Percentiles rank a stretch among this genome's conserved stretches.
phyloP scores from a whole-genome alignment of 495 filamentous ascomycete genomes.

The Aspergillus coremiiformis region DNA sequence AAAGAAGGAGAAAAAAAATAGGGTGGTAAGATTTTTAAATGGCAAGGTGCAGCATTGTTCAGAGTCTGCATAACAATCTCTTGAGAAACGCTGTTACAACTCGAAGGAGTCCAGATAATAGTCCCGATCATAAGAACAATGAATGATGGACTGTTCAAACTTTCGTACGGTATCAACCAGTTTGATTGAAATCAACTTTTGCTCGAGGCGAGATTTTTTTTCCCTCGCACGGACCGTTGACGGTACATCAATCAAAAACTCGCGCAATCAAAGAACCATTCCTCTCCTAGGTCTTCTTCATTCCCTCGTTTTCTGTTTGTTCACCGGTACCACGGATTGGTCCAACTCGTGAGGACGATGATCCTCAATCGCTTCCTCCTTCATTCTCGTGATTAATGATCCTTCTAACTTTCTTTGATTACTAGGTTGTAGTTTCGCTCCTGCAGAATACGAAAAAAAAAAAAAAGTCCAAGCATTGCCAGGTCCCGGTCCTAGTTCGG shows the following conservation, averaged over 20 bases:
- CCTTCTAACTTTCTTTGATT: not conserved
- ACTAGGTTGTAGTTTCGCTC: not conserved
- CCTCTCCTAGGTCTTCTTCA: slow-evolving; percentile 2
- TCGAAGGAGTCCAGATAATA: too few relatives aligned
- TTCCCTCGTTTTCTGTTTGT: not conserved
- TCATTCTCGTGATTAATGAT: not conserved
- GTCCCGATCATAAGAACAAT: too few relatives aligned
- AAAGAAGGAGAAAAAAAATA: too few relatives aligned
- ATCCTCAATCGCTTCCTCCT: not conserved
- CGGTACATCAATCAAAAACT: too few relatives aligned
- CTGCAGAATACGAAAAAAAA: not conserved
- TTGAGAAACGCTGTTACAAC: too few relatives aligned
- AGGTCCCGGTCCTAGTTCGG: not conserved
- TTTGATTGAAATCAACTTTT: too few relatives aligned
- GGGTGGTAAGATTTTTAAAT: too few relatives aligned
- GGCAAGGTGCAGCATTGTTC: too few relatives aligned
- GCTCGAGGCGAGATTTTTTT: not conserved
- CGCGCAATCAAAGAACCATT: not conserved
- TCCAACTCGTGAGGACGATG: not conserved
- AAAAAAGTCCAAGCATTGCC: not conserved
- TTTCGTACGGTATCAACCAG: too few relatives aligned
- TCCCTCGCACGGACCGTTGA: not conserved
- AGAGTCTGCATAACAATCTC: too few relatives aligned
- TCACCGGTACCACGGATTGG: not conserved
- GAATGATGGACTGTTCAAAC: too few relatives aligned